Conservation (phyloP, 345 rosid genomes). For the Salix viminalis region DNA sequence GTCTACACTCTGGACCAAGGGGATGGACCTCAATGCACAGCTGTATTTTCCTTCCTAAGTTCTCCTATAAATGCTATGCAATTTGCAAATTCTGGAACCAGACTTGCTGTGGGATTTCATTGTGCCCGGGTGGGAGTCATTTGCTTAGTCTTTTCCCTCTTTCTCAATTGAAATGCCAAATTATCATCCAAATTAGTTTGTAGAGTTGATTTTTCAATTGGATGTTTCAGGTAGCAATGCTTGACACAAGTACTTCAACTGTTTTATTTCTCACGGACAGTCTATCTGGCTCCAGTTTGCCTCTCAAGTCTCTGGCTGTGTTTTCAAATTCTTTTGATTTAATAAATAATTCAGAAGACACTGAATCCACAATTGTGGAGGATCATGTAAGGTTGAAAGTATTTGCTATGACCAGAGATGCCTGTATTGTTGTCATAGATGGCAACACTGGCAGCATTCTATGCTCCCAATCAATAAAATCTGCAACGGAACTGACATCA, state of each 20-base stretch:
- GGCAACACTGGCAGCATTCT: slow-evolving; percentile 46
- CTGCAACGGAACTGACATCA: slow-evolving; percentile 41
- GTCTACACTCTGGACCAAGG: slow-evolving; percentile 53
- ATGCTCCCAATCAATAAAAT: slow-evolving; percentile 34
- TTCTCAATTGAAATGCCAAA: neutral
- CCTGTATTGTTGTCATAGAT: slow-evolving; percentile 50
- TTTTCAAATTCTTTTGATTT: slow-evolving; percentile 28
- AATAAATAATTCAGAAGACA: slow-evolving; percentile 27
- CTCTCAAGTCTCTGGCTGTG: slow-evolving; percentile 51
- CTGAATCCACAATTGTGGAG: slow-evolving; percentile 26
- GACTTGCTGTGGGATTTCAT: slow-evolving; percentile 74
- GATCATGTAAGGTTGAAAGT: slow-evolving; percentile 33
- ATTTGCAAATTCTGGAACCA: slow-evolving; percentile 48
- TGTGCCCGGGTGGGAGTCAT: slow-evolving; percentile 64
- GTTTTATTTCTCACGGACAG: slow-evolving; percentile 57
- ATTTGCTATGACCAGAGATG: slow-evolving; percentile 59
- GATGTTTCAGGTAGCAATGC: slow-evolving; percentile 74
- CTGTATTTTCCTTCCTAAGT: slow-evolving; percentile 54
- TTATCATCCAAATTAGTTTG: neutral
- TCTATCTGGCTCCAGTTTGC: slow-evolving; percentile 44
- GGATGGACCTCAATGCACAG: slow-evolving; percentile 63
- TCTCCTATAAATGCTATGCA: slow-evolving; percentile 54
- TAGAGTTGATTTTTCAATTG: neutral
- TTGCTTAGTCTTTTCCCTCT: slow-evolving; percentile 1
- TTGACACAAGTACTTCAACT: slow-evolving; percentile 53